phyloP scores from a whole-genome alignment of 495 filamentous ascomycete genomes.

The Xylaria curta region DNA sequence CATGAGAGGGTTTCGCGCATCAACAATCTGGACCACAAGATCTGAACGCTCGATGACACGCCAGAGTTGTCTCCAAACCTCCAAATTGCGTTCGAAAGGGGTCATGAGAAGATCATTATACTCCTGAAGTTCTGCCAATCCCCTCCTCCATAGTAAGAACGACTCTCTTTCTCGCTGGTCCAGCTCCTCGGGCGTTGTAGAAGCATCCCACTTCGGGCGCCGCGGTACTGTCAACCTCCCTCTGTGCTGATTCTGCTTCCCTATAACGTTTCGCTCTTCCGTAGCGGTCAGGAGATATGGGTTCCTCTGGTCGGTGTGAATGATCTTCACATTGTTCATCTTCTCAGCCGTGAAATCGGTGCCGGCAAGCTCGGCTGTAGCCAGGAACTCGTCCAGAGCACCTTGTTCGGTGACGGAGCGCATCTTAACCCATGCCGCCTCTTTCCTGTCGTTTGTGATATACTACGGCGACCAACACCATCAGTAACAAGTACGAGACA shows the following conservation, averaged over 20 bases:
- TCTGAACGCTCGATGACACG: constrained; percentile 97
- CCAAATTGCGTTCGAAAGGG: constrained; percentile 95
- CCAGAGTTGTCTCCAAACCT: constrained; percentile 99
- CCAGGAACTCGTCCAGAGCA: constrained; percentile 77
- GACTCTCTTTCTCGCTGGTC: constrained; percentile 80
- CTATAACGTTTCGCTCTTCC: constrained; percentile 78
- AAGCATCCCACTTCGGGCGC: constrained; percentile 84
- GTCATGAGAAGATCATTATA: constrained; percentile 95
- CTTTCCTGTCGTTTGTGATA: constrained; percentile 74
- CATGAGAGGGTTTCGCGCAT: constrained; percentile 91
- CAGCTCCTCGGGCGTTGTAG: constrained; percentile 81
- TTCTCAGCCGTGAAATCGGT: constrained; percentile 99
- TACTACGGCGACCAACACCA: constrained; percentile 50
- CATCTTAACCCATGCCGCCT: constrained; percentile 93
- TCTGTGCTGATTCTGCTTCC: constrained; percentile 83
- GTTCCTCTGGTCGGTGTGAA: constrained; percentile 93
- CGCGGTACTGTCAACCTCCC: constrained; percentile 84
- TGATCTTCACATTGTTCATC: constrained; percentile 98
- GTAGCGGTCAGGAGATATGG: constrained; percentile 87
- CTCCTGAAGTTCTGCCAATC: constrained; percentile 90
- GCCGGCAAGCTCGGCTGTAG: constrained; percentile 90
- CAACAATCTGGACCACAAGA: constrained; percentile 96
- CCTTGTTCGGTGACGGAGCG: constrained; percentile 97
- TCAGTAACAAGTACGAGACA: neutral
- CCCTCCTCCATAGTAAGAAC: constrained; percentile 87